Conservation (phyloP, 495 filamentous ascomycete species). For the Schizothecium vesticola region DNA sequence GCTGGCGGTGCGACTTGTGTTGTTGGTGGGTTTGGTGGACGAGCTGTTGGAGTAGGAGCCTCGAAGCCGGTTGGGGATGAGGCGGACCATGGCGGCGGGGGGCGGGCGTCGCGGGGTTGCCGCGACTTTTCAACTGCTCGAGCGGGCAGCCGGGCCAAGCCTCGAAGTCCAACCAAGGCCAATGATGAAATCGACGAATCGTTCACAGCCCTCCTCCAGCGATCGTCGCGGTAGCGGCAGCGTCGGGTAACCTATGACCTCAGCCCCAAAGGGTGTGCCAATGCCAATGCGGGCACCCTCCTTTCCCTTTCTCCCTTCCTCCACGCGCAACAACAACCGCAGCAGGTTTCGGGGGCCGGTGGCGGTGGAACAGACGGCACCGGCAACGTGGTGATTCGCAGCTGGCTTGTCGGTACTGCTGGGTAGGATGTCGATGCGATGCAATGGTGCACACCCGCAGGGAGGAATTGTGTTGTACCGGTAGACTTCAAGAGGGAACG, state of each 20-base stretch:
- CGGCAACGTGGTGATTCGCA: neutral
- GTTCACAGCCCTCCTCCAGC: neutral
- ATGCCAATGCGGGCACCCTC: neutral
- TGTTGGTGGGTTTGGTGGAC: slow-evolving; percentile 44
- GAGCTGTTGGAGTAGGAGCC: slow-evolving; percentile 52
- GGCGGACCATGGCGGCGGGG: slow-evolving; percentile 58
- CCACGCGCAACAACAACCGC: neutral
- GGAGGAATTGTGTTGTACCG: too few species aligned
- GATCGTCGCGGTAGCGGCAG: neutral
- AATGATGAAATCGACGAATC: neutral
- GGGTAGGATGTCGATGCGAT: too few species aligned
- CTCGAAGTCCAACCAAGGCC: slow-evolving; percentile 1
- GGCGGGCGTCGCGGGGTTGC: slow-evolving; percentile 20
- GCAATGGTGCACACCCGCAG: neutral
- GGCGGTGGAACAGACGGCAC: neutral
- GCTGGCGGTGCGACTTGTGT: slow-evolving; percentile 34
- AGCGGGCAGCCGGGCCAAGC: neutral
- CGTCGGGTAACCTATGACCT: neutral
- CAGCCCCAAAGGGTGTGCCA: neutral
- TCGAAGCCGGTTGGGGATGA: slow-evolving; percentile 68
- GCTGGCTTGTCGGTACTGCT: too few species aligned
- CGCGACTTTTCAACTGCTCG: slow-evolving; percentile 10
- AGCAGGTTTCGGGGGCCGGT: neutral
- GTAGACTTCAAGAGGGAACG: neutral
- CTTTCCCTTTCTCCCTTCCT: neutral